Base-by-base conservation (phyloP, 371 early-diverging fungal genomes). In the Apophysomyces ossiformis region DNA sequence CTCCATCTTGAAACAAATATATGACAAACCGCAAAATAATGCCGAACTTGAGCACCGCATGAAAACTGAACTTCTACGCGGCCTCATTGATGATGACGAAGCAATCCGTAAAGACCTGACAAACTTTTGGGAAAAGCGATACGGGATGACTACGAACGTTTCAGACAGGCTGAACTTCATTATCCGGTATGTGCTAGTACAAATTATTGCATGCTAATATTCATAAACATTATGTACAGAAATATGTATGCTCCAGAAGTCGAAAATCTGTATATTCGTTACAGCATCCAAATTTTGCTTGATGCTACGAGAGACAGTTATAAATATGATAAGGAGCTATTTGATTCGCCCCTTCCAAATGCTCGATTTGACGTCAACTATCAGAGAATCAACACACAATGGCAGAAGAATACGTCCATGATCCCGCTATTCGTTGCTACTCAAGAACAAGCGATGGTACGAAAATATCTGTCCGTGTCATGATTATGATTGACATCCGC, bases 391-490 rank as follows among this genome's bases (percentile, higher is more conserved):
- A 82, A 90, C 74, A 85, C 85, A 18, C 82, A 87, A 0, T 90
- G 89, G 90, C 75, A 75, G 32, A 67, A 69, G 45, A 87, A 78
- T 37, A 66, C 80, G 0, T 82, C 89, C 0, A 90, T 93, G 91
- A 79, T 84, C 6, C 93, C 92, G 0, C 67, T 92, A 12, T 93
- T 91, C 77, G 86, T 87, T 0, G 71, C 80, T 2, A 83, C 85
- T 0, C 89, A 89, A 57, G 66, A 78, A 26, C 18, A 57, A 18
- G 45, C 56, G 32, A 41, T 18, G 37, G 69, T 73, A 69, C 41
- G 46, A 46, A 57, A 39, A 45, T 0, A 11, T 38, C 26, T 15
- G 6, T 18, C 3, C 26, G 38, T 43, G n/a, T 62, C 11, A 15
- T 47, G 37, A 44, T 3, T 11, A 65, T 26, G 35, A 37, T 21